These are phyloP conservation scores for Lenzites betulinus DNA, from an alignment of 768 basidiomycete species.

Conservation along the genomic window DNA sequence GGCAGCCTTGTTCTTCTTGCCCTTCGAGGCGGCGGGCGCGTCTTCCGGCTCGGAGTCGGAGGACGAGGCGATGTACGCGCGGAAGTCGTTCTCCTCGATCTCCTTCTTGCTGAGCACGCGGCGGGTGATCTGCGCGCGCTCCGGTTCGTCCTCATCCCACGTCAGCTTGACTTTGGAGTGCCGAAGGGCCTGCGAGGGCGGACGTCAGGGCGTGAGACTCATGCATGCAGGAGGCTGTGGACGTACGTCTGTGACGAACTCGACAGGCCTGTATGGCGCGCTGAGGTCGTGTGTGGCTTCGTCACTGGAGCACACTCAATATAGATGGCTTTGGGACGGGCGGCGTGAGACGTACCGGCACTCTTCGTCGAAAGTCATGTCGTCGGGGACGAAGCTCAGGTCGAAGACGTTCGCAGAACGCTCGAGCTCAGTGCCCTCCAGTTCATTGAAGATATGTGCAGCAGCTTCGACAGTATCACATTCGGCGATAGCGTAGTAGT, in stretches of 20 bases:
- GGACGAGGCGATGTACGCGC: constrained; percentile 46
- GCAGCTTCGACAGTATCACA: constrained; percentile 82
- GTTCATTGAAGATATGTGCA: constrained; percentile 76
- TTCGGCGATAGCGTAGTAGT: constrained; percentile 93
- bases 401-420: constrained; percentile 96
- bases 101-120: constrained; percentile 79
- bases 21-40: constrained; percentile 38
- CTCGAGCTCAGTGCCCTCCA: constrained; percentile 95
- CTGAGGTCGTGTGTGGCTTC: constrained; percentile 72
- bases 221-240: too few species aligned
- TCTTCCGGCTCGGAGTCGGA: constrained; percentile 70
- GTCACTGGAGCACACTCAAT: constrained; percentile 55
- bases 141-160: constrained; percentile 97
- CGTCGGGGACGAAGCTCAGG: constrained; percentile 90
- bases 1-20: constrained; percentile 46
- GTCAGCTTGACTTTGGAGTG: constrained; percentile 98
- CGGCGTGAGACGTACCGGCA: constrained; percentile 51
- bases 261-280: constrained; percentile 68
- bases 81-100: constrained; percentile 91
- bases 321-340: not conserved
- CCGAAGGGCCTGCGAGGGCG: constrained; percentile 71
- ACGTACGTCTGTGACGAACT: constrained; percentile 92
- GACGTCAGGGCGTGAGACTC: not conserved
- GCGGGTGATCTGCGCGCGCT: constrained; percentile 78
- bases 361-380: constrained; percentile 81